Percentiles rank a stretch among this genome's conserved stretches.
phyloP scores from a whole-genome alignment of 129 eudicot species.

The Saussurea involucrata region DNA sequence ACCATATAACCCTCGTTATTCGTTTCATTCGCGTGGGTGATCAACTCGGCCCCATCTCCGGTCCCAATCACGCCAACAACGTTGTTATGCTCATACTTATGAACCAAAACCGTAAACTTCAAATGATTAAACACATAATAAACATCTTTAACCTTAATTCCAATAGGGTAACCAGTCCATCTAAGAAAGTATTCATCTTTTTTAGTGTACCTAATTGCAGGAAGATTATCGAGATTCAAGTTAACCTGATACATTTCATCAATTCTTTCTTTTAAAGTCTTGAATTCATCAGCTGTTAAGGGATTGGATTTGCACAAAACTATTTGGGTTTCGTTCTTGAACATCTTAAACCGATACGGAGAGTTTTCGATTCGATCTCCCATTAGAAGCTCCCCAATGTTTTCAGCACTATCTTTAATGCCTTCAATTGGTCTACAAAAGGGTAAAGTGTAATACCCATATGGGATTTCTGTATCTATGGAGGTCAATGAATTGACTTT shows the following conservation, averaged over 20 bases:
- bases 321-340: constrained; percentile 24
- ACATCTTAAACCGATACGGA: constrained; percentile 29
- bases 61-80: constrained; percentile 34
- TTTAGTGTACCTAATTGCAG: constrained; percentile 32
- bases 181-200: constrained; percentile 29
- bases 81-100: constrained; percentile 27
- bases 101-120: constrained; percentile 32
- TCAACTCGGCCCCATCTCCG: constrained; percentile 30
- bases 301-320: constrained; percentile 28
- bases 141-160: constrained; percentile 29
- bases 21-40: constrained; percentile 14
- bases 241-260: constrained; percentile 46
- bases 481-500: constrained; percentile 41
- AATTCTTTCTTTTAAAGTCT: constrained; percentile 29
- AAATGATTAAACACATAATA: constrained; percentile 39
- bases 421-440: constrained; percentile 33
- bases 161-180: constrained; percentile 44
- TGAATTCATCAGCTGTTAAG: constrained; percentile 26
- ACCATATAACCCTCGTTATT: constrained; percentile 32
- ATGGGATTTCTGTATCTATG: constrained; percentile 40
- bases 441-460: constrained; percentile 32
- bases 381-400: constrained; percentile 42
- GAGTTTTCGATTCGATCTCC: constrained; percentile 43
- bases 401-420: constrained; percentile 34
- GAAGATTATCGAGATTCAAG: constrained; percentile 39